These are phyloP conservation scores for Gnaphalium uliginosum DNA, from an alignment of 129 eudicot species.

Conservation along the genomic window DNA sequence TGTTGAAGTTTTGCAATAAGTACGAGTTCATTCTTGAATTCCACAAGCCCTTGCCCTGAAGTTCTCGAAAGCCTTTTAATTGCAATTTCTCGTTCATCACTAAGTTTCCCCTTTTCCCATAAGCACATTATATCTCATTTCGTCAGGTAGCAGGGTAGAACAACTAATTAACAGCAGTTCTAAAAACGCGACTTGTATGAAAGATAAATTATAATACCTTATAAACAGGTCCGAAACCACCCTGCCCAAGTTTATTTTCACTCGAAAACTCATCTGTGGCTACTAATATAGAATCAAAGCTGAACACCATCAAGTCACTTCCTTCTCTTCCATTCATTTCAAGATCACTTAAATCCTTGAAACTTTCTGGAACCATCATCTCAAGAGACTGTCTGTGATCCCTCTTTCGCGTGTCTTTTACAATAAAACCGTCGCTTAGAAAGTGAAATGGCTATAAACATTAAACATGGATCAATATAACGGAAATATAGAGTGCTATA, in stretches of 20 bases:
- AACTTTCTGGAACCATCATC: conserved; percentile 34
- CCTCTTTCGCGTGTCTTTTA: conserved; percentile 28
- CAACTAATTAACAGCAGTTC: neutral
- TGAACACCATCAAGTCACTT: conserved; percentile 41
- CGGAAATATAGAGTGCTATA: neutral
- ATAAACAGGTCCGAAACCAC: conserved; percentile 62
- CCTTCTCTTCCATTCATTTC: conserved; percentile 34
- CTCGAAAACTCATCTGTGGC: conserved; percentile 43
- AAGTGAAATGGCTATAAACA: neutral
- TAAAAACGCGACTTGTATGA: neutral
- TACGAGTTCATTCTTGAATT: conserved; percentile 41
- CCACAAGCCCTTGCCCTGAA: conserved; percentile 35
- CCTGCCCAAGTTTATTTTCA: conserved; percentile 52
- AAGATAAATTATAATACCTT: conserved; percentile 29
- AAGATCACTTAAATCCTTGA: neutral
- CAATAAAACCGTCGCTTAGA: conserved; percentile 14
- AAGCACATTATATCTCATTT: neutral
- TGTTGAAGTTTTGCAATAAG: conserved; percentile 41
- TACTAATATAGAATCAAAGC: conserved; percentile 33
- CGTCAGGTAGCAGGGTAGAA: neutral
- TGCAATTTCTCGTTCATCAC: conserved; percentile 32
- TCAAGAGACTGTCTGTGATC: conserved; percentile 29
- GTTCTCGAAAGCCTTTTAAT: conserved; percentile 29
- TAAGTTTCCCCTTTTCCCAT: conserved; percentile 40
- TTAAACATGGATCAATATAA: neutral